Evolutionary conservation across 108 stramenopile species (phyloP), one percentile per base, ranked within the genome.

Genomic region (Skeletonema grethae): DNA sequence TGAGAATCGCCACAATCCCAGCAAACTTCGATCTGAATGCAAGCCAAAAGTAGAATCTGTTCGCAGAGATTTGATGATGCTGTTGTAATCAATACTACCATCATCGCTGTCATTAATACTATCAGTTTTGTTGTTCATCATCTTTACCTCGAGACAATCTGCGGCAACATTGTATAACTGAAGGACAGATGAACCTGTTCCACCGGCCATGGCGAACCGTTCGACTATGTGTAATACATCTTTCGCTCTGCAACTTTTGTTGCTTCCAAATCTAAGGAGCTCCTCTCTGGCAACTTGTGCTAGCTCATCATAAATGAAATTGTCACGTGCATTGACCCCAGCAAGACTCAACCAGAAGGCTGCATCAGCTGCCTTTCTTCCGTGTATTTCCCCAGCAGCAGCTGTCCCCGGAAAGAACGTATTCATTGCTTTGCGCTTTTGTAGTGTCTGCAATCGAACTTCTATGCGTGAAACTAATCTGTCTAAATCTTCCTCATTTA

Each of bases 311-410:
- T 80, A 88, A 6, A 91, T 25, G 3, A 35, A 5, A 36, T 83
- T 72, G 13, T 63, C 58, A 41, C 36, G 7, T 57, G 56, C 12
- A 34, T 31, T 25, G 12, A 66, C 65, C 13, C 92, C 92, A 11
- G 92, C 83, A 39, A 94, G 63, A 30, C 88, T 87, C 72, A 94
- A 91, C 87, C 88, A 91, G 72, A 91, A 82, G 8, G 85, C 87
- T 7, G 92, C 92, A 82, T 94, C 92, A 48, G 92, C 92, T 24
- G 90, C 86, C 56, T 86, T 90, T 16, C 92, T 69, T 5, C 92
- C 92, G 45, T 82, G 75, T 10, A 91, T 41, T 34, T 86, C 84
- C 5, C 65, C 61, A 45, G 36, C 73, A 15, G 25, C 70, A 18
- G 28, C 29, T 5, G 39, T 31, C 7, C 35, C 39, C n/a, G 64